phyloP scores from a whole-genome alignment of 371 early-diverging fungal genomes.

The Mortierella sp. region DNA sequence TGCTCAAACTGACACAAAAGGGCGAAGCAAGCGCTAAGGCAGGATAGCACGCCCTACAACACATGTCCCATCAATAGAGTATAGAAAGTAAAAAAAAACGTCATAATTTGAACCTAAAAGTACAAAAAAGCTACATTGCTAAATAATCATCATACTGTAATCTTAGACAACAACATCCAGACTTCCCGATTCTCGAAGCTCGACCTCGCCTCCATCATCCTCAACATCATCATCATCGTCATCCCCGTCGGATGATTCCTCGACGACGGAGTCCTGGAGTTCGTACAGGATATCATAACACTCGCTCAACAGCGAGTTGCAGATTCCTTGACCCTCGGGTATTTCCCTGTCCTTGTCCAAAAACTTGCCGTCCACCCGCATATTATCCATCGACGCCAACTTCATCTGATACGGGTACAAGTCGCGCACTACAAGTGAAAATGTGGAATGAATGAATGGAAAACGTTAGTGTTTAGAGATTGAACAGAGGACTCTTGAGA shows the following conservation, averaged over 20 bases:
- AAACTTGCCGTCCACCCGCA: slow-evolving; percentile 90
- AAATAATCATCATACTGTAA: background rate
- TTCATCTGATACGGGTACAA: slow-evolving; percentile 93
- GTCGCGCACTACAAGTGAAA: slow-evolving; percentile 69
- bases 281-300: slow-evolving; percentile 91
- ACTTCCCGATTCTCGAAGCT: slow-evolving; percentile 42
- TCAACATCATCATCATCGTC: slow-evolving; percentile 22
- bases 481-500: too few species aligned
- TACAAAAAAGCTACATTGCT: background rate
- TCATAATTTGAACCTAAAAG: slow-evolving; percentile 3
- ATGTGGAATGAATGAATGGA: background rate
- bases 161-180: slow-evolving; percentile 47
- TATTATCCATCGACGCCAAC: slow-evolving; percentile 83
- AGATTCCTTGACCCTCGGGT: slow-evolving; percentile 90
- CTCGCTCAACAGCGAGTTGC: slow-evolving; percentile 86
- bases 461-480: too few species aligned
- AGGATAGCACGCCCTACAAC: background rate
- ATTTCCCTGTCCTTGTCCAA: slow-evolving; percentile 85
- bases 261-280: slow-evolving; percentile 67
- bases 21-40: slow-evolving; percentile 47
- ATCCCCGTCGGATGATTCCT: slow-evolving; percentile 29
- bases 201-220: slow-evolving; percentile 23
- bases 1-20: slow-evolving; percentile 45
- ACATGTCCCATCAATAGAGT: background rate
- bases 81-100: background rate